phyloP scores from a whole-genome alignment of 1,284 basidiomycete genomes.

The Apiotrichum mycotoxinovorans region DNA sequence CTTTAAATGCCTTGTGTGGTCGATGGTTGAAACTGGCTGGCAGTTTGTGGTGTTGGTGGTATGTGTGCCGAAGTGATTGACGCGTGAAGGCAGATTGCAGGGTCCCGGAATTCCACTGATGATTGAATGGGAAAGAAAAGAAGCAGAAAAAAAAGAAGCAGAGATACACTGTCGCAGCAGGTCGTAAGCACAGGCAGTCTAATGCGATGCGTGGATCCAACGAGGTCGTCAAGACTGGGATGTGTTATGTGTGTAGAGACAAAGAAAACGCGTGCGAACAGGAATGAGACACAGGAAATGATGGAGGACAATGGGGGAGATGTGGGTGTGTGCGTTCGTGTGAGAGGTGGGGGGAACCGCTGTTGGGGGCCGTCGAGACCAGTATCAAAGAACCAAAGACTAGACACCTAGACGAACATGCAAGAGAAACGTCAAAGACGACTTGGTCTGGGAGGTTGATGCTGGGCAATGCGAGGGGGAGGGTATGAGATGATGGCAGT shows the following conservation, averaged over 20 bases:
- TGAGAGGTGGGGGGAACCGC: not conserved
- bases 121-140: not conserved
- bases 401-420: conserved; percentile 6
- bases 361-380: conserved; percentile 3
- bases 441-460: not conserved
- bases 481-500: not conserved
- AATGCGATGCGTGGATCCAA: conserved; percentile 4
- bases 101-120: not conserved
- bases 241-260: conserved; percentile 4
- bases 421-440: conserved; percentile 3
- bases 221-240: conserved; percentile 10
- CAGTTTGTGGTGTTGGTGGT: not conserved
- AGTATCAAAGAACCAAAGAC: not conserved
- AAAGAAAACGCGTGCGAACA: not conserved
- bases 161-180: conserved; percentile 3
- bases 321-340: not conserved
- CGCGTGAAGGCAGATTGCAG: not conserved
- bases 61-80: not conserved
- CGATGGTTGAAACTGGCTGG: not conserved
- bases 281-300: not conserved
- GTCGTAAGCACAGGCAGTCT: conserved; percentile 13
- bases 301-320: not conserved
- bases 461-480: conserved; percentile 3
- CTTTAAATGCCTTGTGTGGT: too few relatives aligned
- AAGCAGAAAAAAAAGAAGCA: not conserved